phyloP scores from a whole-genome alignment of 108 stramenopile species.

The Mediolabrus comicus region DNA sequence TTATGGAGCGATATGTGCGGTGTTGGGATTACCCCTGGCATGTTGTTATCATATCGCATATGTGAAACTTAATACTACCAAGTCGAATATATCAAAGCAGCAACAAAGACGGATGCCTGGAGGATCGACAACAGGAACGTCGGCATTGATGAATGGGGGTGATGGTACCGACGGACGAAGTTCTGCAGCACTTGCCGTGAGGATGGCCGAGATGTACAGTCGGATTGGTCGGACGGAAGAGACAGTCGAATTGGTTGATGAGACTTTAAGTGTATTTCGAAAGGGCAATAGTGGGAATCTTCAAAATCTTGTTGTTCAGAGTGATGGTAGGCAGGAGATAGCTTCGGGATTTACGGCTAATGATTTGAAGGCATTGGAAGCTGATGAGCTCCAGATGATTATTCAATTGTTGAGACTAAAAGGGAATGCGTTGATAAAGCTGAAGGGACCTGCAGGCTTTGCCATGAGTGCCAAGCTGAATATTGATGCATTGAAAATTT shows the following conservation, averaged over 20 bases:
- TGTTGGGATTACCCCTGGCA: constrained; percentile 8
- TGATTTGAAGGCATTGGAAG: constrained; percentile 13
- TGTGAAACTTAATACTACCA: constrained; percentile 3
- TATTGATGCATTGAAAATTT: constrained; percentile 32
- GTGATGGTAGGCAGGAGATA: constrained; percentile 20
- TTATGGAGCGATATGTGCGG: constrained; percentile 8
- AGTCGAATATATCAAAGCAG: neutral
- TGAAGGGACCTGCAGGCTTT: constrained; percentile 19
- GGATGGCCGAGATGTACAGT: constrained; percentile 30
- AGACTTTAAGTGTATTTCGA: constrained; percentile 9
- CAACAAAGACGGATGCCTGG: neutral
- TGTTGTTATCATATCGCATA: constrained; percentile 16
- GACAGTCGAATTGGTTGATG: constrained; percentile 11
- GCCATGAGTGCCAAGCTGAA: constrained; percentile 21
- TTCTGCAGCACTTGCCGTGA: constrained; percentile 16
- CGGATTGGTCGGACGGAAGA: constrained; percentile 20
- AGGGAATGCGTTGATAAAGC: constrained; percentile 12
- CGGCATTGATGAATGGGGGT: neutral
- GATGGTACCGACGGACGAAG: neutral
- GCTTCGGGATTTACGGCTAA: constrained; percentile 20
- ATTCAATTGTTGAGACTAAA: constrained; percentile 20
- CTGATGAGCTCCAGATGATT: constrained; percentile 24
- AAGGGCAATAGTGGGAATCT: constrained; percentile 1
- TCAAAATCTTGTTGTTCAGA: neutral
- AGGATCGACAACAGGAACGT: neutral